A percentile compares a stretch with the other conserved stretches of the same genome.
Evolutionary conservation across 108 stramenopile species (phyloP).

Genomic region (Cyclotella baltica): DNA sequence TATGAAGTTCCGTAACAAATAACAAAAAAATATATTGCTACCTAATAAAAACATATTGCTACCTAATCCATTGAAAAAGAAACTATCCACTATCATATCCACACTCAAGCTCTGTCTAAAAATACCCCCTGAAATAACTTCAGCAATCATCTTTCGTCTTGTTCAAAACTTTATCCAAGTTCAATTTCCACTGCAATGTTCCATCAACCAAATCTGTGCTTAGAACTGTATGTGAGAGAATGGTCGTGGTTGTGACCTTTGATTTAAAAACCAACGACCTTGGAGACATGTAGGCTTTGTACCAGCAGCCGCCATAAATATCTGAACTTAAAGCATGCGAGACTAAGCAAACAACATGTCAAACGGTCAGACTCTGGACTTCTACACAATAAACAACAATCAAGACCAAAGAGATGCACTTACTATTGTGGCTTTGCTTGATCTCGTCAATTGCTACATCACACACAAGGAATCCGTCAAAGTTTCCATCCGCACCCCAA

Average conservation of each 20-base stretch:
- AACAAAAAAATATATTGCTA: neutral
- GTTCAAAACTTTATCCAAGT: slow-evolving; percentile 41
- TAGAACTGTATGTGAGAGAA: slow-evolving; percentile 43
- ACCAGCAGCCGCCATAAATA: slow-evolving; percentile 52
- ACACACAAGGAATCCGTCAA: slow-evolving; percentile 60
- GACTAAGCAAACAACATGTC: slow-evolving; percentile 15
- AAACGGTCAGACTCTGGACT: too few species aligned
- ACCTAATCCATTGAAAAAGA: neutral
- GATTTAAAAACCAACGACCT: slow-evolving; percentile 47
- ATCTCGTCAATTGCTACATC: slow-evolving; percentile 30
- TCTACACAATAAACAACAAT: too few species aligned
- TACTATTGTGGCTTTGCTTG: slow-evolving; percentile 37
- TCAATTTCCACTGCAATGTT: slow-evolving; percentile 27
- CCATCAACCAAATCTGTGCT: slow-evolving; percentile 49
- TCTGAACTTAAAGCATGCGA: slow-evolving; percentile 41
- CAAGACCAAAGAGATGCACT: neutral
- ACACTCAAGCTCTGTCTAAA: neutral
- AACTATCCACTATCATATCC: too few species aligned
- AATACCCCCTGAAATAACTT: slow-evolving; percentile 26
- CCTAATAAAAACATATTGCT: too few species aligned
- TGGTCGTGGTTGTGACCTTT: slow-evolving; percentile 53
- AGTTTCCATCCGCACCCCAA: slow-evolving; percentile 36
- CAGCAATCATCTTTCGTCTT: slow-evolving; percentile 36
- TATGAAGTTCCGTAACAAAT: neutral
- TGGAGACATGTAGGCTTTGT: slow-evolving; percentile 48